phyloP scores from a whole-genome alignment of 257 asterid genomes.

The Gentiana macrophylla region DNA sequence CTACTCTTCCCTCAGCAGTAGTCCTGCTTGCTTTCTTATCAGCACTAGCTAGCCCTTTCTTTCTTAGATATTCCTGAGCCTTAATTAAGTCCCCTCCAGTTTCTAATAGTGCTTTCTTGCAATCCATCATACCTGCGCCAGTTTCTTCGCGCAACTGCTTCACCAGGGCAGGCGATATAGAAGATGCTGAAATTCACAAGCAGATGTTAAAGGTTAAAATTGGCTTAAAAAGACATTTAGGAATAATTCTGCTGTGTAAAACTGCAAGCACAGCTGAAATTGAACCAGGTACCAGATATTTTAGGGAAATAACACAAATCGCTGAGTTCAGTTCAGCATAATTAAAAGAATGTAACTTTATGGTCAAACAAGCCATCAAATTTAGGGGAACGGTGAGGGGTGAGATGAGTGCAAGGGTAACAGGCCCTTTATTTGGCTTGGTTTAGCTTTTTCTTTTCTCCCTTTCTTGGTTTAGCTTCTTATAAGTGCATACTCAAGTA shows the following conservation, averaged over 20 bases:
- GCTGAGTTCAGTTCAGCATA: too few relatives aligned
- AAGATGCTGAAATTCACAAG: constrained; percentile 29
- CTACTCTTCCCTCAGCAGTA: constrained; percentile 97
- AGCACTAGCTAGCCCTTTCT: constrained; percentile 90
- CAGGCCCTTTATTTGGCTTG: too few relatives aligned
- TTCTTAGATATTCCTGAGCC: constrained; percentile 83
- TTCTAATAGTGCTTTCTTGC: constrained; percentile 85
- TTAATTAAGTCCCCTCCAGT: constrained; percentile 66
- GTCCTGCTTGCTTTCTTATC: constrained; percentile 84
- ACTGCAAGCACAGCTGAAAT: background rate
- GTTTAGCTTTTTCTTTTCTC: too few relatives aligned
- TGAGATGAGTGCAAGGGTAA: too few relatives aligned
- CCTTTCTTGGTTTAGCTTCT: too few relatives aligned
- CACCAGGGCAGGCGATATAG: constrained; percentile 81
- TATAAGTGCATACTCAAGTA: too few relatives aligned
- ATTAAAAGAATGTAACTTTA: too few relatives aligned
- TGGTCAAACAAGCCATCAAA: too few relatives aligned
- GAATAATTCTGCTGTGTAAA: background rate
- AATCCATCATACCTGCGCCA: constrained; percentile 99
- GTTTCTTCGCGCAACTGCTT: constrained; percentile 93
- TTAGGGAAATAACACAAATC: constrained; percentile 1
- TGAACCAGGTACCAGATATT: background rate
- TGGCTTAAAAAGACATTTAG: background rate
- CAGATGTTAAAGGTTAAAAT: background rate
- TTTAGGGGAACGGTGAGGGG: too few relatives aligned